These are phyloP conservation scores for Helotiales sp. DNA, from an alignment of 2,329 filamentous ascomycete genomes.

Conservation along the genomic window DNA sequence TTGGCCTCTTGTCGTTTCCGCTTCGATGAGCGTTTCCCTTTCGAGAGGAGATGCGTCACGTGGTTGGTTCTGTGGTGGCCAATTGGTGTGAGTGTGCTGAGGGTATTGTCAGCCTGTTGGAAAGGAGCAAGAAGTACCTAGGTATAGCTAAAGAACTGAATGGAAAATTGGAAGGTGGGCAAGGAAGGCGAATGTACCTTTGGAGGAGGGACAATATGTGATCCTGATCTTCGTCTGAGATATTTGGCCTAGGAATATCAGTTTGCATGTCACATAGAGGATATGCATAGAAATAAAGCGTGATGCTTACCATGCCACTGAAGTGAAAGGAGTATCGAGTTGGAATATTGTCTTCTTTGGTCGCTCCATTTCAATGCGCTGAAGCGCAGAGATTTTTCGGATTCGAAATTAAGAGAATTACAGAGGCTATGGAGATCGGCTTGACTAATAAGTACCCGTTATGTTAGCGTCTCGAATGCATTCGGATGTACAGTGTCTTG, in stretches of 20 bases:
- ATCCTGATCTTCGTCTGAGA: slow-evolving; percentile 59
- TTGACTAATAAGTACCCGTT: no score
- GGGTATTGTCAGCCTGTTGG: background rate
- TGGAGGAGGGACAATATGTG: slow-evolving; percentile 66
- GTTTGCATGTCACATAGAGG: background rate
- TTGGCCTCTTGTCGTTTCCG: slow-evolving; percentile 45
- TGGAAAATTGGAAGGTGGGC: background rate
- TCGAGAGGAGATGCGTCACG: slow-evolving; percentile 55
- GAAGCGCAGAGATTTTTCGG: no score
- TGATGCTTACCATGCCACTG: slow-evolving; percentile 55
- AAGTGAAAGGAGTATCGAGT: slow-evolving; percentile 64
- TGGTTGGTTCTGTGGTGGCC: slow-evolving; percentile 60
- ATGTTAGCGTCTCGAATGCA: no score
- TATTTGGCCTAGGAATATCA: slow-evolving; percentile 54
- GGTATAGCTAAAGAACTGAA: no score
- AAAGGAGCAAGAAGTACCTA: no score
- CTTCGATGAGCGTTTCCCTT: slow-evolving; percentile 59
- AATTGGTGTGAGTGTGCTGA: slow-evolving; percentile 63
- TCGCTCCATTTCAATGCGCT: no score
- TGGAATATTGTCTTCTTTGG: slow-evolving; percentile 61
- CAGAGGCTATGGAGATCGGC: no score
- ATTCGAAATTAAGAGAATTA: no score
- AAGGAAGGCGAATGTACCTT: slow-evolving; percentile 48
- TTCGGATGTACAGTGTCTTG: no score
- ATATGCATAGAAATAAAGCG: background rate